Evolutionary conservation across 306 rosid genomes (phyloP), one percentile per base, ranked within the genome.

Genomic region (Arachis hypogaea): DNA sequence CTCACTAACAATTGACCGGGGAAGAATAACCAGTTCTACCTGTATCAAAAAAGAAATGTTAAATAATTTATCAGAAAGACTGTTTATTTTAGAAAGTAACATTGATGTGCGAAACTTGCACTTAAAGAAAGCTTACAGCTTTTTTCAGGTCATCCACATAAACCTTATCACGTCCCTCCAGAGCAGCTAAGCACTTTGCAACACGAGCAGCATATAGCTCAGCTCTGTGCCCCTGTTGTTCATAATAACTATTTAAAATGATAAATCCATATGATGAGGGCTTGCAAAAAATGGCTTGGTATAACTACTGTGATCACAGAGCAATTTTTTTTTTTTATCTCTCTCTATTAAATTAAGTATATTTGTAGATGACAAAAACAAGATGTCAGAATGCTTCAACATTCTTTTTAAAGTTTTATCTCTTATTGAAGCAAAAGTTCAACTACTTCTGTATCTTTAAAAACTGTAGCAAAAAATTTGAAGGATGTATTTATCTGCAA

Each of bases 131-230:
- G 74, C 94, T 86, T 86, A 94, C 98, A 74, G 98, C 91, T 87
- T 91, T 91, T 81, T 89, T 94, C 81, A 94, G 91, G 86, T 94
- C 97, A 76, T 94, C 98, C 42, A 83, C 97, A 28, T 73, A 78
- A 77, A 89, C 97, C 83, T 91, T 89, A 81, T 94, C 98, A 59
- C 98, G 92, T 77, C 98, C 98, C 63, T 94, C 98, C 51, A 94
- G 64, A 82, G 96, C 91, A 77, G 98, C 94, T 78, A 94, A 83
- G 84, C 95, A 89, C 75, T 91, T 91, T 7, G 98, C 98, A 85
- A 94, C 95, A 60, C 97, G 97, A 68, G 96, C 91, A 75, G 98
- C 91, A 85, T 89, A 94, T 69, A 94, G 85, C 88, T 94, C 97
- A 69, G 98, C 93, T 88, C 98, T 88, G 85, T 94, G 98, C 52